A percentile compares a stretch with the other conserved stretches of the same genome.
Conservation (phyloP, 352 stramenopile species). For the Pythium folliculosum region DNA sequence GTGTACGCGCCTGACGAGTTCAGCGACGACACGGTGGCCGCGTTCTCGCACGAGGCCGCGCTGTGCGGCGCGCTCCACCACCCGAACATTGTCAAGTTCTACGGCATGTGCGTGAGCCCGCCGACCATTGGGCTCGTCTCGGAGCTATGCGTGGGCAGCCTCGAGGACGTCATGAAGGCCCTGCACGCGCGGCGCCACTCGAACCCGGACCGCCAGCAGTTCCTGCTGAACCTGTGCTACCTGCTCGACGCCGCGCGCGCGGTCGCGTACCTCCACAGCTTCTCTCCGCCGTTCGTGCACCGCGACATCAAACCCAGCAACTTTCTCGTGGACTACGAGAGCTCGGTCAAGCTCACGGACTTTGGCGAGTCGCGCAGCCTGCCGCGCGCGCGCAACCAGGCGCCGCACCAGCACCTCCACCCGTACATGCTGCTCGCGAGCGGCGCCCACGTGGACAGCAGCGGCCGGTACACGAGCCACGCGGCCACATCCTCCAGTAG, state of each 20-base stretch:
- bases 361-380: slow-evolving; percentile 42
- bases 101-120: slow-evolving; percentile 79
- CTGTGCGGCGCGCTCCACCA: slow-evolving; percentile 71
- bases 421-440: slow-evolving; percentile 26
- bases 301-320: slow-evolving; percentile 31
- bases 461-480: slow-evolving; percentile 16
- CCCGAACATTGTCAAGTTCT: slow-evolving; percentile 84
- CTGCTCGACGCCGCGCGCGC: slow-evolving; percentile 46
- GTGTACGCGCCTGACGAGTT: slow-evolving; percentile 65
- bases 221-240: slow-evolving; percentile 34
- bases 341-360: slow-evolving; percentile 37
- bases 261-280: slow-evolving; percentile 76
- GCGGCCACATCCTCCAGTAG: background rate
- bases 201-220: slow-evolving; percentile 50
- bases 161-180: slow-evolving; percentile 54
- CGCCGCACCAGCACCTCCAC: slow-evolving; percentile 2
- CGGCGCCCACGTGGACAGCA: slow-evolving; percentile 11
- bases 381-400: slow-evolving; percentile 14
- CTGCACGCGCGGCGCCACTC: slow-evolving; percentile 38
- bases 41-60: slow-evolving; percentile 57
- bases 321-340: slow-evolving; percentile 64
- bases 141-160: slow-evolving; percentile 60
- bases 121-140: slow-evolving; percentile 52
- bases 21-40: slow-evolving; percentile 53
- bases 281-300: slow-evolving; percentile 66